Evolutionary conservation across 768 basidiomycete species (phyloP), one percentile per base, ranked within the genome.

Genomic region (Dacryopinax spathularia): DNA sequence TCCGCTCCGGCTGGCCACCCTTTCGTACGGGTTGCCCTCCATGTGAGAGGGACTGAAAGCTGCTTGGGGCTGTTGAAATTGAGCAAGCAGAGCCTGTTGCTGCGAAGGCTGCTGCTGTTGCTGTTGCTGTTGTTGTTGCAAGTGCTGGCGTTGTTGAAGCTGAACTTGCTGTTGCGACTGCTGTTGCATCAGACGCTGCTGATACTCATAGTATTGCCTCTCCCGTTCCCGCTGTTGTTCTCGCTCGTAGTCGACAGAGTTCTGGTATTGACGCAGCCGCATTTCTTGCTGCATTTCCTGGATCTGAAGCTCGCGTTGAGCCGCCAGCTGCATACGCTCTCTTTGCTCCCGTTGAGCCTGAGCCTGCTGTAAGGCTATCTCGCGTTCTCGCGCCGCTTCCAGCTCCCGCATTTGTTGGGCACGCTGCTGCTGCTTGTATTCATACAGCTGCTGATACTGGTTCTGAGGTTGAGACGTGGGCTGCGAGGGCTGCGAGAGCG

Each of bases 161-260:
- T 56, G 48, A 9, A 56, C 48, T 56, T 56, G 48, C 48, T 56
- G 48, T 18, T 56, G 48, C 20, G 48, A 56, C 18, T 56, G 48
- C 48, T 56, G 48, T 20, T 56, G 48, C 48, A 56, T 56, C 25
- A 56, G 31, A 15, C 48, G 48, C 25, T 56, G 48, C 48, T 56
- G 48, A 56, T 56, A 56, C 48, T 56, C 48, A 29, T 56, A 56
- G 29, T 56, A 56, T 29, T 56, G 48, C 18, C 48, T 56, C 20
- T 22, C 48, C 20, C 31, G 48, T 18, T 56, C 48, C 15, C 48
- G 48, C 48, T 56, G 48, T 20, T 56, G 48, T 25, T 56, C 48
- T 22, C 48, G 48, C 48, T 56, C 48, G 48, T 27, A 56, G 12
- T 56, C 48, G 25, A 29, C 48, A 56, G 12, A 15, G 7, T 29